phyloP scores from a whole-genome alignment of 2,329 filamentous ascomycete genomes.

The Ascochyta viciae-villosae region DNA sequence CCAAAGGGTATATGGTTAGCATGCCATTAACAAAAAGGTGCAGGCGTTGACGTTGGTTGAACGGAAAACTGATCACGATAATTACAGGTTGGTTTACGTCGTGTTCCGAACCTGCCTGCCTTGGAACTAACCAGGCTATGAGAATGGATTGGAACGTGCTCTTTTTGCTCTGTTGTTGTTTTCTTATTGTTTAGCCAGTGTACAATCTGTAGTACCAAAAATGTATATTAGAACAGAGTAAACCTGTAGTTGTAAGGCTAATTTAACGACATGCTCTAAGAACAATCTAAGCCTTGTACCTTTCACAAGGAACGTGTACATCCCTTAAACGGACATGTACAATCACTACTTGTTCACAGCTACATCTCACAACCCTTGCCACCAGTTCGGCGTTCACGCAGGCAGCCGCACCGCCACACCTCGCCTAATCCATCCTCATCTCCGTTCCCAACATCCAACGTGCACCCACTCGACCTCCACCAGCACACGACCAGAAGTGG shows the following conservation, averaged over 20 bases:
- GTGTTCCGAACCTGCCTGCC: background rate
- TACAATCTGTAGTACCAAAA: no score
- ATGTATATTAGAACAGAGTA: no score
- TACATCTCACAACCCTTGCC: background rate
- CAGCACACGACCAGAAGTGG: background rate
- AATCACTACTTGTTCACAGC: no score
- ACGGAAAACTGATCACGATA: background rate
- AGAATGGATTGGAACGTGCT: background rate
- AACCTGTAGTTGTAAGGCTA: no score
- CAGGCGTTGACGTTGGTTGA: background rate
- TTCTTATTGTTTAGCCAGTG: no score
- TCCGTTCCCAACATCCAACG: background rate
- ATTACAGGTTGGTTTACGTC: background rate
- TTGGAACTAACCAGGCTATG: no score
- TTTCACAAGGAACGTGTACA: no score
- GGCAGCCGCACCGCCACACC: constrained; percentile 5
- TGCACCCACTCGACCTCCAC: background rate
- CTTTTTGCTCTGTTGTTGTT: background rate
- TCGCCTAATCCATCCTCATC: background rate
- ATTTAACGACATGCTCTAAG: no score
- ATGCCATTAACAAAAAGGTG: background rate
- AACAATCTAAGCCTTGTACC: no score
- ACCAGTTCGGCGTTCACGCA: background rate
- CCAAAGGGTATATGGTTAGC: background rate
- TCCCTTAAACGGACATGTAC: no score